phyloP scores from a whole-genome alignment of 495 filamentous ascomycete genomes.

The Lophiotrema nucula region DNA sequence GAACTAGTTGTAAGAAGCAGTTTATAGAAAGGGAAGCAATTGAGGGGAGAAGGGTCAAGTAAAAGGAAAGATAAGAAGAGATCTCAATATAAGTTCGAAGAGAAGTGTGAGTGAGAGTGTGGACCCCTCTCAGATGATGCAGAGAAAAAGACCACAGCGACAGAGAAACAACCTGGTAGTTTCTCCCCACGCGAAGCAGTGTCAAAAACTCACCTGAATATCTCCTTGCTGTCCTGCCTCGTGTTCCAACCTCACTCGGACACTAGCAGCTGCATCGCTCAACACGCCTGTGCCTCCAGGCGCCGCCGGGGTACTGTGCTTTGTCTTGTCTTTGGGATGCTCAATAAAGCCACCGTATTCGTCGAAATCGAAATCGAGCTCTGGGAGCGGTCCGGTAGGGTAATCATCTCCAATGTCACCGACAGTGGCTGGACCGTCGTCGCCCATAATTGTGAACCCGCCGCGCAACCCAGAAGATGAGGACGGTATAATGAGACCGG shows the following conservation, averaged over 20 bases:
- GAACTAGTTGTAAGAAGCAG: neutral
- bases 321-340: neutral
- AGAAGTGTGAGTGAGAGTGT: too few species aligned
- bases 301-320: conserved; percentile 7
- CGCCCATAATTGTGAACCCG: conserved; percentile 40
- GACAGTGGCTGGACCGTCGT: conserved; percentile 32
- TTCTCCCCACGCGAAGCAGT: too few species aligned
- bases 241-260: conserved; percentile 43
- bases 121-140: too few species aligned
- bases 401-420: conserved; percentile 41
- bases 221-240: conserved; percentile 40
- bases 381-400: conserved; percentile 51
- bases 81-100: too few species aligned
- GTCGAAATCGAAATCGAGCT: conserved; percentile 65
- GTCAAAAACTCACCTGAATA: conserved; percentile 35
- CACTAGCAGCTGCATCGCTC: conserved; percentile 46
- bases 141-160: too few species aligned
- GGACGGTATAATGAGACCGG: conserved; percentile 35
- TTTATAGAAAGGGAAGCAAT: neutral
- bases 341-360: conserved; percentile 60
- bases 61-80: too few species aligned
- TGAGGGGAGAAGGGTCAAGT: neutral
- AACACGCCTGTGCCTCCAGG: conserved; percentile 19
- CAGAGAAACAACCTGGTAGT: too few species aligned
- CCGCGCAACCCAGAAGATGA: conserved; percentile 29